Percentiles rank a stretch among this genome's conserved stretches.
phyloP scores from a whole-genome alignment of 805 yeast species.

The Barnettozyma californica region DNA sequence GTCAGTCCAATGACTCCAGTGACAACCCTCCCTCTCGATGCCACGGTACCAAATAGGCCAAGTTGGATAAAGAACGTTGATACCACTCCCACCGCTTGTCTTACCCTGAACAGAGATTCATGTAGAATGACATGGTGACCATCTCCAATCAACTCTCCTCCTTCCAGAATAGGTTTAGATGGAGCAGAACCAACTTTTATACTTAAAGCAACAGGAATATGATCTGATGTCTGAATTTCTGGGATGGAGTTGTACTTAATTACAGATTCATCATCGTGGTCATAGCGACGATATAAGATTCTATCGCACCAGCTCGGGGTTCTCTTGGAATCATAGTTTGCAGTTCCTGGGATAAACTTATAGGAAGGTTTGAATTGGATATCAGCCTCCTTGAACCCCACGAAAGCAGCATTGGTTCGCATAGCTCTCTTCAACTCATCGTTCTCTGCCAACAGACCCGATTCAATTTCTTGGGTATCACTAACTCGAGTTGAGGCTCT shows the following conservation, averaged over 20 bases:
- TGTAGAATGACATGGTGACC: background rate
- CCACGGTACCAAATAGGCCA: background rate
- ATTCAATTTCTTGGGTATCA: conserved; percentile 13
- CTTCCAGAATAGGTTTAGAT: background rate
- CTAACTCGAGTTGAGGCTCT: conserved; percentile 37
- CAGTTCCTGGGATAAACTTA: conserved; percentile 50
- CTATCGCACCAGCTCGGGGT: conserved; percentile 92
- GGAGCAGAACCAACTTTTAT: conserved; percentile 20
- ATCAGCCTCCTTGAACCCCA: conserved; percentile 62
- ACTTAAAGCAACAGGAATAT: conserved; percentile 64
- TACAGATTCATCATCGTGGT: conserved; percentile 24
- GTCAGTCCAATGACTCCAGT: background rate
- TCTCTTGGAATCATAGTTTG: conserved; percentile 50
- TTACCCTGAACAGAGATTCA: background rate
- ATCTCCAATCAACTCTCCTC: conserved; percentile 1
- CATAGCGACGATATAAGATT: conserved; percentile 51
- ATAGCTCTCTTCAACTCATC: conserved; percentile 32
- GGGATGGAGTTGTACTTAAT: conserved; percentile 45
- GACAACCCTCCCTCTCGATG: background rate
- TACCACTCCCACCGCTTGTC: conserved; percentile 1
- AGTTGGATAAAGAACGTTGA: background rate
- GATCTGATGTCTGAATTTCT: conserved; percentile 60
- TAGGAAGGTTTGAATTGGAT: conserved; percentile 75
- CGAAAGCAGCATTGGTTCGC: conserved; percentile 40
- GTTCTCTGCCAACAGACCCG: conserved; percentile 23